These are phyloP conservation scores for Aspergillus persii DNA, from an alignment of 2,329 filamentous ascomycete genomes.

Conservation along the genomic window DNA sequence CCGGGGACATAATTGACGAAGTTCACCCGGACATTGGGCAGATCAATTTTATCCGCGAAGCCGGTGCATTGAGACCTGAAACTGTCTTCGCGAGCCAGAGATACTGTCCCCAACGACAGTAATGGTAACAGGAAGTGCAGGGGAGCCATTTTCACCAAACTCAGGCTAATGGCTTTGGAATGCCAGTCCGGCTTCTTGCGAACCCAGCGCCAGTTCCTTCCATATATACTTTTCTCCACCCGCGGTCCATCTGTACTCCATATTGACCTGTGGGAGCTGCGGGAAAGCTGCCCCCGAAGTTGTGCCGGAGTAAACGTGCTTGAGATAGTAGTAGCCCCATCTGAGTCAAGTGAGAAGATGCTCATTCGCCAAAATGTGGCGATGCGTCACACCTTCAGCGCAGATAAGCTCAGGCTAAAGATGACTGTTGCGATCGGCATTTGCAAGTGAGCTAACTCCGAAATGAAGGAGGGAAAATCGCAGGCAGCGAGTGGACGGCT, in stretches of 20 bases:
- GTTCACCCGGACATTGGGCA: slow-evolving; percentile 32
- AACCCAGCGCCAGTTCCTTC: neutral
- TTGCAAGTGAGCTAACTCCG: neutral
- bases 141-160: slow-evolving; percentile 9
- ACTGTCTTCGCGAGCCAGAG: slow-evolving; percentile 21
- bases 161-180: neutral
- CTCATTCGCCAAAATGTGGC: neutral
- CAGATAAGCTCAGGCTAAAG: neutral
- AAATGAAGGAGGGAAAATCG: neutral
- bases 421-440: neutral
- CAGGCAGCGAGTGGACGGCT: neutral
- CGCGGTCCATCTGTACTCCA: neutral
- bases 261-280: neutral
- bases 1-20: slow-evolving; percentile 35
- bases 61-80: slow-evolving; percentile 26
- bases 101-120: slow-evolving; percentile 20
- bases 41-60: slow-evolving; percentile 25
- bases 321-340: neutral
- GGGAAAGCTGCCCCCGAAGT: neutral
- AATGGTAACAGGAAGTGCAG: slow-evolving; percentile 13
- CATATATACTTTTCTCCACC: neutral
- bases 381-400: neutral
- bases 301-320: neutral
- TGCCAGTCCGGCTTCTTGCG: neutral
- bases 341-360: neutral